Percentiles rank a stretch among this genome's conserved stretches.
These are phyloP conservation scores for Beauveria sp. DNA, from an alignment of 2,329 filamentous ascomycete genomes.

Conservation along the genomic window DNA sequence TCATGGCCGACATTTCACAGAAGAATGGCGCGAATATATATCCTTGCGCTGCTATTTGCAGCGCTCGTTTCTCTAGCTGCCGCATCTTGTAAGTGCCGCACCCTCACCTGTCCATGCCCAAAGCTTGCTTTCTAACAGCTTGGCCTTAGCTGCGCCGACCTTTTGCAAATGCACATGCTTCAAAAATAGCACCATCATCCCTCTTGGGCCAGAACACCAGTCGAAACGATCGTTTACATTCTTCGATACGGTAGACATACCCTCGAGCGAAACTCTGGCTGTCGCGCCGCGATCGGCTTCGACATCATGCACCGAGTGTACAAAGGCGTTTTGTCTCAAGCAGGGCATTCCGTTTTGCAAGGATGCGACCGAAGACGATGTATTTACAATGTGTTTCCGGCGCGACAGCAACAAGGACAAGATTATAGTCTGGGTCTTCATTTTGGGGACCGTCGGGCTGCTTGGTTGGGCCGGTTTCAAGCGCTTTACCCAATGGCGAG, in stretches of 20 bases:
- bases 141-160: conserved; percentile 44
- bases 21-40: conserved; percentile 33
- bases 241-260: conserved; percentile 8
- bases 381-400: conserved; percentile 58
- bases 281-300: conserved; percentile 29
- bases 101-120: neutral
- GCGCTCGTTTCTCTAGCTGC: conserved; percentile 27
- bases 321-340: conserved; percentile 55
- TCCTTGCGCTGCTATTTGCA: conserved; percentile 29
- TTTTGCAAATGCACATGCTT: conserved; percentile 68
- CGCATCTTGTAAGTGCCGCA: conserved; percentile 33
- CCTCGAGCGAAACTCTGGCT: conserved; percentile 13
- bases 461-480: conserved; percentile 52
- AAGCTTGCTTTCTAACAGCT: conserved; percentile 16
- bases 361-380: conserved; percentile 52
- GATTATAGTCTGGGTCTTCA: conserved; percentile 58
- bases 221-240: conserved; percentile 19
- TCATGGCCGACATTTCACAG: neutral
- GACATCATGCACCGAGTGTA: conserved; percentile 52
- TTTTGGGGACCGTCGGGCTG: conserved; percentile 49
- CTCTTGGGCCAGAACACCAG: conserved; percentile 41
- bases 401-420: conserved; percentile 60
- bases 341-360: conserved; percentile 57
- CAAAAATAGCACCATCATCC: conserved; percentile 61
- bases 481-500: conserved; percentile 36